These are phyloP conservation scores for Aspergillus sp. DNA, from an alignment of 2,329 filamentous ascomycete genomes.

Conservation along the genomic window DNA sequence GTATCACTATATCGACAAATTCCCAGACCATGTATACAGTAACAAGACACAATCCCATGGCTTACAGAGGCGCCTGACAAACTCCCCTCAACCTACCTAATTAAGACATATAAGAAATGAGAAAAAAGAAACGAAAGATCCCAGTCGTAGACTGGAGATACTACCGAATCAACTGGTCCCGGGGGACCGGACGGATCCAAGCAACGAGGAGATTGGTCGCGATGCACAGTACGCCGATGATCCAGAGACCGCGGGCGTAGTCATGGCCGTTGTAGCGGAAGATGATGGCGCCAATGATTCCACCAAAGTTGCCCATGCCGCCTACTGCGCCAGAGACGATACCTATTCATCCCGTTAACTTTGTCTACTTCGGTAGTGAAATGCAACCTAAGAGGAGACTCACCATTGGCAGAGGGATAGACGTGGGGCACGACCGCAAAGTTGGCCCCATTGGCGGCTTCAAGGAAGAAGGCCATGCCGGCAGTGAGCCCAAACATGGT, in stretches of 20 bases:
- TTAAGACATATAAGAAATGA: neutral
- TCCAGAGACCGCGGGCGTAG: constrained; percentile 73
- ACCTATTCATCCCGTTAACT: constrained; percentile 26
- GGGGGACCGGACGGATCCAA: constrained; percentile 62
- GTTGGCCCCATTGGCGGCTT: constrained; percentile 82
- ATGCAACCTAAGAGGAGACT: constrained; percentile 15
- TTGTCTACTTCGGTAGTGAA: neutral
- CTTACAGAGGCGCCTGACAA: neutral
- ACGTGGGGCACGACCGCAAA: constrained; percentile 86
- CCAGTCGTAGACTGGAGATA: neutral
- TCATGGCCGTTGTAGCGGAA: constrained; percentile 71
- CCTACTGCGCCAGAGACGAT: constrained; percentile 75
- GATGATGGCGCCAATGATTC: constrained; percentile 78
- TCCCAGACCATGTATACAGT: neutral
- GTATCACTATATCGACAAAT: neutral
- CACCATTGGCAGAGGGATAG: constrained; percentile 77
- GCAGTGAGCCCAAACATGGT: constrained; percentile 76
- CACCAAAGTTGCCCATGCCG: constrained; percentile 78
- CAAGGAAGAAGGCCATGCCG: constrained; percentile 76
- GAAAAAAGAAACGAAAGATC: neutral
- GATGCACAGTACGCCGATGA: constrained; percentile 75
- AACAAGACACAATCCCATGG: neutral
- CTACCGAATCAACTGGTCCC: constrained; percentile 43
- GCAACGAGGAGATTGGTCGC: constrained; percentile 64
- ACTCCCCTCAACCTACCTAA: neutral